These are phyloP conservation scores for Leccinum variicolor DNA, from an alignment of 768 basidiomycete species.

Conservation along the genomic window DNA sequence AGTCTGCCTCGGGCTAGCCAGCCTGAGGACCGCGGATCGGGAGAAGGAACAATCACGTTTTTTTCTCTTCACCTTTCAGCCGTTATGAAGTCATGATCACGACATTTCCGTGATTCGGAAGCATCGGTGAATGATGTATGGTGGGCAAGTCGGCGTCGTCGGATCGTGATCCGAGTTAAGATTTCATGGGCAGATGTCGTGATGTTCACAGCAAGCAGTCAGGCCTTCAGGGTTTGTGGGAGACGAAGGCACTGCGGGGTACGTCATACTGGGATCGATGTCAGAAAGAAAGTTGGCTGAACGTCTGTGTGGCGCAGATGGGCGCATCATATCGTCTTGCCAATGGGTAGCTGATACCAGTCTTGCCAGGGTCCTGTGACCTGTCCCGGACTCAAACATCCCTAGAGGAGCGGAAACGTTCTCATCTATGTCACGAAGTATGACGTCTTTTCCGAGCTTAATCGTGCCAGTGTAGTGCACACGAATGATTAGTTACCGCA, in stretches of 20 bases:
- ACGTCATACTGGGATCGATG: background rate
- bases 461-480: too few species aligned
- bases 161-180: background rate
- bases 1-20: background rate
- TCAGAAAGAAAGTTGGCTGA: background rate
- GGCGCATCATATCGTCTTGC: background rate
- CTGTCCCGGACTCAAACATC: background rate
- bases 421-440: too few species aligned
- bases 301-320: background rate
- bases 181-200: background rate
- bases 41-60: background rate
- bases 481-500: too few species aligned
- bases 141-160: background rate
- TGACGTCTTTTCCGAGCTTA: too few species aligned
- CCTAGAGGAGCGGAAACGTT: background rate
- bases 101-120: background rate
- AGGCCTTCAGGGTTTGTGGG: background rate
- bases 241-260: background rate
- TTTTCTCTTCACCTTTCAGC: background rate
- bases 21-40: background rate
- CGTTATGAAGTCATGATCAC: background rate
- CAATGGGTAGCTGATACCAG: background rate
- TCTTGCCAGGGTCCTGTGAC: background rate
- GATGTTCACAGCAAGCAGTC: background rate
- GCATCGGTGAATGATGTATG: background rate